phyloP scores from a whole-genome alignment of 208 protist species.

The Naegleria lovaniensis region DNA sequence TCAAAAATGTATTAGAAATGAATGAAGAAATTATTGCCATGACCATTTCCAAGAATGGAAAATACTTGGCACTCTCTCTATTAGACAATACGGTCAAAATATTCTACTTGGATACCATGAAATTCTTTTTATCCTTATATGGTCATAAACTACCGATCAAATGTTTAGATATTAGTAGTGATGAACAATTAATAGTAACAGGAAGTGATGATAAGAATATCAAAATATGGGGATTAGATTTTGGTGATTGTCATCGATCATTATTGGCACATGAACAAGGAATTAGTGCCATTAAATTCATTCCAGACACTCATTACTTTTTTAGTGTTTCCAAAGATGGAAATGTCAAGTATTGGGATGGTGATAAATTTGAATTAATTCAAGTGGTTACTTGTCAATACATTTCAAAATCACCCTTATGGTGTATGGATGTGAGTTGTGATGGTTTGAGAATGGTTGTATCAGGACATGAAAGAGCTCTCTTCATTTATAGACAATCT shows the following conservation, averaged over 20 bases:
- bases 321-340: slow-evolving; percentile 87
- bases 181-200: slow-evolving; percentile 74
- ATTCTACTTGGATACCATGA: slow-evolving; percentile 90
- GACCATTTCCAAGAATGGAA: slow-evolving; percentile 63
- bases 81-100: slow-evolving; percentile 95
- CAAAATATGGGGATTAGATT: slow-evolving; percentile 95
- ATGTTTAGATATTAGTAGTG: slow-evolving; percentile 76
- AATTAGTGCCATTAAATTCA: slow-evolving; percentile 86
- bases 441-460: not conserved
- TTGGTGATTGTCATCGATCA: slow-evolving; percentile 93
- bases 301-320: slow-evolving; percentile 95
- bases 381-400: slow-evolving; percentile 55
- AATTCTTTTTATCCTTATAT: slow-evolving; percentile 96
- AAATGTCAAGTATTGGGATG: slow-evolving; percentile 95
- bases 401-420: not conserved
- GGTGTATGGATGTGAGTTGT: not conserved
- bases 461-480: not conserved
- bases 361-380: slow-evolving; percentile 84
- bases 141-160: slow-evolving; percentile 95
- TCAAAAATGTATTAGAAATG: slow-evolving; percentile 74
- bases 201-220: slow-evolving; percentile 97
- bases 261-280: slow-evolving; percentile 95
- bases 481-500: not conserved
- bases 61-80: slow-evolving; percentile 81
- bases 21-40: slow-evolving; percentile 82